phyloP scores from a whole-genome alignment of 768 basidiomycete genomes.

The Xerocomus potaroensis region DNA sequence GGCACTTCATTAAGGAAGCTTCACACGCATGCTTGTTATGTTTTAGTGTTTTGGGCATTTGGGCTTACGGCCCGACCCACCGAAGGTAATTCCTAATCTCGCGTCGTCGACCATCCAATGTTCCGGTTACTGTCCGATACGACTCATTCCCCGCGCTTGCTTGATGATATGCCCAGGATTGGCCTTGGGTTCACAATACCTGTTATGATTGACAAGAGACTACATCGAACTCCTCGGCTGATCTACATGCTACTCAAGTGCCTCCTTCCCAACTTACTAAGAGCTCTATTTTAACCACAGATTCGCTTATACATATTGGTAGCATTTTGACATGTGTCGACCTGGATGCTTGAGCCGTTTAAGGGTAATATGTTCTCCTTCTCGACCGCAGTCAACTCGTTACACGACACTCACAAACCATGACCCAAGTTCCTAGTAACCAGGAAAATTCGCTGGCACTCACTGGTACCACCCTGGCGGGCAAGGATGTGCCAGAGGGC shows the following conservation, averaged over 20 bases:
- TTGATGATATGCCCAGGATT: too few relatives aligned
- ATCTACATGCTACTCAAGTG: background rate
- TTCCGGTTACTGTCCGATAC: too few relatives aligned
- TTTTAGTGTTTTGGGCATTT: too few relatives aligned
- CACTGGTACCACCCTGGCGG: background rate
- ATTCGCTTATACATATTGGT: too few relatives aligned
- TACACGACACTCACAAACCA: conserved; percentile 3
- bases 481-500: background rate
- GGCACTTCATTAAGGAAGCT: too few relatives aligned
- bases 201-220: background rate
- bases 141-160: too few relatives aligned
- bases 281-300: too few relatives aligned
- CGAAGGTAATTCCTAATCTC: background rate
- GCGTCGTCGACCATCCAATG: background rate
- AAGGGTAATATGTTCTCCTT: conserved; percentile 3
- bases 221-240: conserved; percentile 11
- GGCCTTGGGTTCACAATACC: too few relatives aligned
- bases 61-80: background rate
- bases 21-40: too few relatives aligned
- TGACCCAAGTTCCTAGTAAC: conserved; percentile 4
- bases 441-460: background rate
- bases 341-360: background rate
- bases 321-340: background rate
- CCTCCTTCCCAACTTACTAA: background rate
- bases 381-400: background rate